Percentiles rank a stretch among this genome's conserved stretches.
These are phyloP conservation scores for Lactuca sativa DNA, from an alignment of 129 eudicot genomes.

Conservation along the genomic window DNA sequence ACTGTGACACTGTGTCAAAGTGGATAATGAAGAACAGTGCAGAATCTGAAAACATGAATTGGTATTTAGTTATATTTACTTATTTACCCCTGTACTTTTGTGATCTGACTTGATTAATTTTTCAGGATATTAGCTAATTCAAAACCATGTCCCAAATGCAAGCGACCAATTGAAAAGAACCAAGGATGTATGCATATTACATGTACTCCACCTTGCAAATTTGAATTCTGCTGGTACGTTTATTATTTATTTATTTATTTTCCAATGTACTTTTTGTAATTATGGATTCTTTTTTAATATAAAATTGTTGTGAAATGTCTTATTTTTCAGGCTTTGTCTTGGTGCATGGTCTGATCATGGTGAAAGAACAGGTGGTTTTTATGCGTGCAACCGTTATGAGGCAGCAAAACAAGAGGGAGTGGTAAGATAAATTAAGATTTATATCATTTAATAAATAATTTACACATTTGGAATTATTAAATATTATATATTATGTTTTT, in stretches of 20 bases:
- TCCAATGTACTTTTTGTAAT: background rate
- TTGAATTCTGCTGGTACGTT: constrained; percentile 94
- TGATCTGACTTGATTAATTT: constrained; percentile 10
- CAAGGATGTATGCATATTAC: constrained; percentile 99
- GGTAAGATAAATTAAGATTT: constrained; percentile 45
- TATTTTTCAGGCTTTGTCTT: constrained; percentile 74
- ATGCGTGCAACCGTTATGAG: constrained; percentile 97
- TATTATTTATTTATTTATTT: background rate
- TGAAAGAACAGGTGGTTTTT: constrained; percentile 96
- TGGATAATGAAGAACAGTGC: constrained; percentile 71
- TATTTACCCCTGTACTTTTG: background rate
- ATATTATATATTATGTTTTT: constrained; percentile 14
- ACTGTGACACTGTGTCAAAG: constrained; percentile 65
- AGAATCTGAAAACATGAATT: constrained; percentile 75
- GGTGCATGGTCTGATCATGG: constrained; percentile 99
- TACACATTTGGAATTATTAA: background rate
- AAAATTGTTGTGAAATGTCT: constrained; percentile 6
- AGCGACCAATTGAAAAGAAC: constrained; percentile 97
- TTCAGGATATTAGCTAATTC: constrained; percentile 97
- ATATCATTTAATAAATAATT: constrained; percentile 7
- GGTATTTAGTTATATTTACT: constrained; percentile 37
- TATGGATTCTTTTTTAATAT: background rate
- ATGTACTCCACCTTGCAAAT: constrained; percentile 97
- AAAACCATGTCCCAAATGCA: constrained; percentile 98
- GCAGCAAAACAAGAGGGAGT: constrained; percentile 95